phyloP scores from a whole-genome alignment of 2,329 filamentous ascomycete genomes.

The Beauveria asiatica region DNA sequence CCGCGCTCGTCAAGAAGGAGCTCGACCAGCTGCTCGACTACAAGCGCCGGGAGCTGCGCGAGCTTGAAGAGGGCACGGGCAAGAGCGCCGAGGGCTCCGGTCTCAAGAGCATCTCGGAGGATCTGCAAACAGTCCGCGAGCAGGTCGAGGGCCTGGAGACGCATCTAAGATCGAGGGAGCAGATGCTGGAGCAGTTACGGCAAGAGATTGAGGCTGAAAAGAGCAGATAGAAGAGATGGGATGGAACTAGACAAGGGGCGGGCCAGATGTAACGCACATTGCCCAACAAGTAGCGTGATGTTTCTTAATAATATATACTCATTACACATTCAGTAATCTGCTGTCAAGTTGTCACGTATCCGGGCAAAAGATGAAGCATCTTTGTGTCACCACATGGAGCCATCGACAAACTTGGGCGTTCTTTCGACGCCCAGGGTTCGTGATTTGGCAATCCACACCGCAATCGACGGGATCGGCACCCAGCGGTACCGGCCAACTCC shows the following conservation, averaged over 20 bases:
- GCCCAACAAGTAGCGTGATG: neutral
- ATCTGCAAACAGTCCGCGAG: slow-evolving; percentile 83
- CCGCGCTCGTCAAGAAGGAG: slow-evolving; percentile 87
- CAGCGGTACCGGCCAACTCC: slow-evolving; percentile 40
- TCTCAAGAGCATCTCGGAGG: slow-evolving; percentile 71
- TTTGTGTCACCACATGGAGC: slow-evolving; percentile 34
- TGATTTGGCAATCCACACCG: slow-evolving; percentile 44
- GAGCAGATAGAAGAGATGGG: slow-evolving; percentile 75
- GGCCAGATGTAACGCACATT: slow-evolving; percentile 9
- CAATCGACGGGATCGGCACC: slow-evolving; percentile 41
- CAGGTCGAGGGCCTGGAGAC: slow-evolving; percentile 85
- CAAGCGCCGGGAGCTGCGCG: slow-evolving; percentile 73
- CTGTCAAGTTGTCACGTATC: neutral
- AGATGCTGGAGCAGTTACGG: slow-evolving; percentile 66
- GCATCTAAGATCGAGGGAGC: slow-evolving; percentile 70
- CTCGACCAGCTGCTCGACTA: slow-evolving; percentile 91
- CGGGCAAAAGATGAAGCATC: neutral
- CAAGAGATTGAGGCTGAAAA: slow-evolving; percentile 85
- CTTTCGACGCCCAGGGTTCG: slow-evolving; percentile 39
- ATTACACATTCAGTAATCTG: neutral
- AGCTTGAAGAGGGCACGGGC: slow-evolving; percentile 63
- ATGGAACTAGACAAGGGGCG: slow-evolving; percentile 28
- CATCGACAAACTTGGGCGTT: slow-evolving; percentile 37
- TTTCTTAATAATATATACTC: slow-evolving; percentile 2
- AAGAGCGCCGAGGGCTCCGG: slow-evolving; percentile 61